phyloP scores from a whole-genome alignment of 2,329 filamentous ascomycete genomes.

The Sarocladium strictum region DNA sequence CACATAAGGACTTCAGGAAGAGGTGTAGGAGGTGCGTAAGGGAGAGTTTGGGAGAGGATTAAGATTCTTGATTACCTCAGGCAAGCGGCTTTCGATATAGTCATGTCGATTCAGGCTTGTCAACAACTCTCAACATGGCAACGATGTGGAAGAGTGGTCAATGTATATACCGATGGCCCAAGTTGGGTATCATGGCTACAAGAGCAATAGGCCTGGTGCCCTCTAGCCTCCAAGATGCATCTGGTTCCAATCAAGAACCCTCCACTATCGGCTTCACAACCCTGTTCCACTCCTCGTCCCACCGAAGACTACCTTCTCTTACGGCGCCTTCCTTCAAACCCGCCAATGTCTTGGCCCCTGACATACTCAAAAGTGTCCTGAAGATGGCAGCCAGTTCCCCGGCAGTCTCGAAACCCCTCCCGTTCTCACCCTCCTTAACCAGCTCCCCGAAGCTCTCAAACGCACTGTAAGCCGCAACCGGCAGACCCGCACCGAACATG shows the following conservation, averaged over 20 bases:
- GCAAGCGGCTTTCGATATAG: too few relatives aligned
- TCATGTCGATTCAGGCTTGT: too few relatives aligned
- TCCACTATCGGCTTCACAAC: slow-evolving; percentile 70
- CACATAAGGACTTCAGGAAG: slow-evolving; percentile 67
- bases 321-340: slow-evolving; percentile 63
- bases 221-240: slow-evolving; percentile 21
- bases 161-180: not conserved
- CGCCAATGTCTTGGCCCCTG: slow-evolving; percentile 47
- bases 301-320: slow-evolving; percentile 68
- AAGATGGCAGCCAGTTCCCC: slow-evolving; percentile 60
- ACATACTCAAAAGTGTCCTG: slow-evolving; percentile 53
- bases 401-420: slow-evolving; percentile 72
- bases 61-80: not conserved
- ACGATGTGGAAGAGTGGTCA: too few relatives aligned
- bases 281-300: slow-evolving; percentile 90
- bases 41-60: slow-evolving; percentile 60
- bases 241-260: not conserved
- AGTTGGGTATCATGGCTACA: not conserved
- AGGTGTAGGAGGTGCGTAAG: slow-evolving; percentile 72
- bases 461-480: slow-evolving; percentile 77
- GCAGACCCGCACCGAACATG: slow-evolving; percentile 93
- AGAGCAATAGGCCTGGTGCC: slow-evolving; percentile 2
- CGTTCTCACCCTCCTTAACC: slow-evolving; percentile 82
- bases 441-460: slow-evolving; percentile 89
- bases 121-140: too few relatives aligned